Evolutionary conservation across 306 rosid species (phyloP).

Genomic region (Lithocarpus polystachyus): DNA sequence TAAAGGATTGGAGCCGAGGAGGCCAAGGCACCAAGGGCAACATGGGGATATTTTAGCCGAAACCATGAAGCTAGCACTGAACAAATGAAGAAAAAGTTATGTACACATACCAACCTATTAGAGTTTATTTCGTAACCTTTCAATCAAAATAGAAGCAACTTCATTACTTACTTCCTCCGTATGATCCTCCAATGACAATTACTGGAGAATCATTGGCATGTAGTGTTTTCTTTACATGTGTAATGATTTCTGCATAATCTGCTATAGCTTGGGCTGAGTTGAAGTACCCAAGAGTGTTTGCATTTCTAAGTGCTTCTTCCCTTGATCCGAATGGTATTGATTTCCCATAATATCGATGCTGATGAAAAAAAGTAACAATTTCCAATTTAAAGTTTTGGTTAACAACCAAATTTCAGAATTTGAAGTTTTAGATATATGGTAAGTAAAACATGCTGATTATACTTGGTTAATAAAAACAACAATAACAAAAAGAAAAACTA

Average conservation of each 20-base stretch:
- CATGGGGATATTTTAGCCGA: constrained; percentile 51
- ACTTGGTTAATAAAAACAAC: no score
- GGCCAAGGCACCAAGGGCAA: constrained; percentile 43
- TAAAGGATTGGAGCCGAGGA: constrained; percentile 51
- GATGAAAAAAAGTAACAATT: background rate
- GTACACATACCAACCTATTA: background rate
- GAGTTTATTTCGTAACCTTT: background rate
- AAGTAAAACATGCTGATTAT: background rate
- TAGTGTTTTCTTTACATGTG: constrained; percentile 37
- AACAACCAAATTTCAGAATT: background rate
- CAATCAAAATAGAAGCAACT: background rate
- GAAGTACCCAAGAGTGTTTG: constrained; percentile 63
- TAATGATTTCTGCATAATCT: constrained; percentile 61
- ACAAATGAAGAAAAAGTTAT: background rate
- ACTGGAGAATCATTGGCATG: constrained; percentile 46
- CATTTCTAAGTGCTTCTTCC: constrained; percentile 57
- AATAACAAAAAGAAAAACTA: no score
- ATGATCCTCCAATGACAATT: constrained; percentile 68
- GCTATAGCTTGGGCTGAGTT: constrained; percentile 82
- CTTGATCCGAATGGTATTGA: constrained; percentile 76
- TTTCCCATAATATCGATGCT: constrained; percentile 79
- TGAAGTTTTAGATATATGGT: background rate
- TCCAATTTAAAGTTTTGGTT: background rate
- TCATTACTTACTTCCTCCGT: constrained; percentile 62
- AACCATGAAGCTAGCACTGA: constrained; percentile 54